These are phyloP conservation scores for Lactarius hengduanensis DNA, from an alignment of 768 basidiomycete species.

Conservation along the genomic window DNA sequence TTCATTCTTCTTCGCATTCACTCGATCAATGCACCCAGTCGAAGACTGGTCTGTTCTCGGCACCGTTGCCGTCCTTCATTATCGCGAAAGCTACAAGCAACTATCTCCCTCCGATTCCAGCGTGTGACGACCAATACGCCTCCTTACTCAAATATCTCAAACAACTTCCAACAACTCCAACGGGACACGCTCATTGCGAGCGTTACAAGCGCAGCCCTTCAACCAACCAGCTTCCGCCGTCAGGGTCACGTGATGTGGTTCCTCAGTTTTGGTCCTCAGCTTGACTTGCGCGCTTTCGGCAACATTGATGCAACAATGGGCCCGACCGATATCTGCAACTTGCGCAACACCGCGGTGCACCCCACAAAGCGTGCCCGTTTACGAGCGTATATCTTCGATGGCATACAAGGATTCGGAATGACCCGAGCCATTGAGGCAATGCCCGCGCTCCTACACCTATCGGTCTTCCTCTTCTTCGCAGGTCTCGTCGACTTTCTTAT, in stretches of 20 bases:
- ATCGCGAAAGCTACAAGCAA: constrained; percentile 11
- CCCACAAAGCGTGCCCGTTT: not conserved
- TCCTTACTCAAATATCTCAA: constrained; percentile 17
- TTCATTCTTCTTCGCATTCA: not conserved
- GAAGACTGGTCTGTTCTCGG: constrained; percentile 23
- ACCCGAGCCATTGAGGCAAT: not conserved
- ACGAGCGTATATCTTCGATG: not conserved
- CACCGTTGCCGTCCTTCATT: constrained; percentile 12
- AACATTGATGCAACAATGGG: not conserved
- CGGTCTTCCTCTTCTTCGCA: constrained; percentile 12
- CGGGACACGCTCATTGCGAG: not conserved
- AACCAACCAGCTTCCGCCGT: not conserved
- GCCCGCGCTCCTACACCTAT: constrained; percentile 7
- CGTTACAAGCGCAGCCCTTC: not conserved
- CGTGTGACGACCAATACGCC: not conserved
- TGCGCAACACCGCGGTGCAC: not conserved
- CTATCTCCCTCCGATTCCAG: constrained; percentile 14
- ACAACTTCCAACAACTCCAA: constrained; percentile 11
- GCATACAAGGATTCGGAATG: not conserved
- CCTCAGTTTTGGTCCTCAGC: constrained; percentile 18
- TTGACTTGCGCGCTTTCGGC: constrained; percentile 10
- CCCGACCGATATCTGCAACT: not conserved
- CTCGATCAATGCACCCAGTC: too few species aligned
- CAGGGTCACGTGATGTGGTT: constrained; percentile 18
- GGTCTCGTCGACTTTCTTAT: constrained; percentile 25